Base-by-base conservation (phyloP, 495 filamentous ascomycete genomes). In the Daldinia vernicosa region DNA sequence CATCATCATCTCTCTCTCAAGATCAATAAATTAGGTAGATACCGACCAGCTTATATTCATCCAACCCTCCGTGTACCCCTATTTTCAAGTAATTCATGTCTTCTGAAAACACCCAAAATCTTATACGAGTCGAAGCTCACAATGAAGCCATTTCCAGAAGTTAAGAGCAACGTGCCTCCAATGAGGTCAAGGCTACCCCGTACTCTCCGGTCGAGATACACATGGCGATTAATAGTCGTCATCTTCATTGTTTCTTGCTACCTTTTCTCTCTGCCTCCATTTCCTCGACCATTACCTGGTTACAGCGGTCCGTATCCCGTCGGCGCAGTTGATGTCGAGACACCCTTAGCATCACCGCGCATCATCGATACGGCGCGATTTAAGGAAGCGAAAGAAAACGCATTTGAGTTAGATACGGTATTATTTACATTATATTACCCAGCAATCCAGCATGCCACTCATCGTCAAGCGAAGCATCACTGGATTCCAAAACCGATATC, bases 351-450 rank as follows among this genome's bases (percentile, higher is more conserved):
- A 28, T 63, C 61, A 3, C 63, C 76, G 2, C 76, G 78, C 11
- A 67, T 67, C 40, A 65, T 84, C 27, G 76, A 82, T 19, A 63
- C 72, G 2, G 70, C 74, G 6, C 75, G 70, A 6, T 82, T 84
- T 76, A 84, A 79, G 67, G 56, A 50, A 6, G 76, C 73, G 0
- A 61, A 72, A 8, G 60, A 80, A 33, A 74, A 78, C n/a, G 80
- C 80, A 0, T 84, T 86, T 47, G 72, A 83, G 58, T 67, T 85
- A 1, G 63, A 85, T 45, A 84, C 84, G 5, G 81, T 85, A 3
- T 71, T 86, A 4, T 84, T 85, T 66, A 81, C 82, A 9, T 57
- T 86, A 11, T 86, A 84, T 76, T 86, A 85, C 50, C 84, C 84
- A 3, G 67, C 81, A 2, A 56, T 70, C 27, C 66, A 81, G 15